Percentiles rank a stretch among this genome's conserved stretches.
These are phyloP conservation scores for Podospora conica DNA, from an alignment of 495 filamentous ascomycete genomes.

Conservation along the genomic window DNA sequence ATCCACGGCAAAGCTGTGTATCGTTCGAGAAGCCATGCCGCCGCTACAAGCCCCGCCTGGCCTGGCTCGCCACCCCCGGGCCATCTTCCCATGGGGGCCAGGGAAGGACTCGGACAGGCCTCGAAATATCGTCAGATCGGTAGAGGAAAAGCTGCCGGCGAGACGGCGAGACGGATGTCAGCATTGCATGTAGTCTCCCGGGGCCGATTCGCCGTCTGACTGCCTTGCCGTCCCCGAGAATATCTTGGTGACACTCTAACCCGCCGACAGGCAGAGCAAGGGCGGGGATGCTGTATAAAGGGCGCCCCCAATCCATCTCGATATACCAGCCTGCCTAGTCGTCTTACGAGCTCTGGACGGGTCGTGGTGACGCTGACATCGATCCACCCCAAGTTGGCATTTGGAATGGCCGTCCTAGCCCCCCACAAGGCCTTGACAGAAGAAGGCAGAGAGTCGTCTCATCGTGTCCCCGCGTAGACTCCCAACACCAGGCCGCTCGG, in stretches of 20 bases:
- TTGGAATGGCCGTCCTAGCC: neutral
- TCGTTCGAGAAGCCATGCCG: neutral
- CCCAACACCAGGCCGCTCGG: neutral
- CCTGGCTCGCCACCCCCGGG: neutral
- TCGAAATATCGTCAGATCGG: neutral
- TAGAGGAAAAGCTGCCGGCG: neutral
- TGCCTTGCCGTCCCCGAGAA: neutral
- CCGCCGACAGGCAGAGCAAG: neutral
- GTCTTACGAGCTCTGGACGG: neutral
- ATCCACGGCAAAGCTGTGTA: neutral
- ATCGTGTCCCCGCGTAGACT: neutral
- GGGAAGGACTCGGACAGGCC: neutral
- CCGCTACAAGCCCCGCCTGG: neutral
- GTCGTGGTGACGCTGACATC: neutral
- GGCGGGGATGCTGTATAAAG: neutral
- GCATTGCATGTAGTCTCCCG: neutral
- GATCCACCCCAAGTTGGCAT: neutral
- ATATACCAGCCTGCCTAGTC: neutral
- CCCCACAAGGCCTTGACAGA: neutral
- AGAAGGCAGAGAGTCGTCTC: neutral
- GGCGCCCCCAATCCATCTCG: neutral
- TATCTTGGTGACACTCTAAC: neutral
- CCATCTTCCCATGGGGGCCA: neutral
- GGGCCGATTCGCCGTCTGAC: neutral
- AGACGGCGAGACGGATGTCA: neutral